Evolutionary conservation across 805 yeast species (phyloP).

Genomic region (Starmerella bombi): DNA sequence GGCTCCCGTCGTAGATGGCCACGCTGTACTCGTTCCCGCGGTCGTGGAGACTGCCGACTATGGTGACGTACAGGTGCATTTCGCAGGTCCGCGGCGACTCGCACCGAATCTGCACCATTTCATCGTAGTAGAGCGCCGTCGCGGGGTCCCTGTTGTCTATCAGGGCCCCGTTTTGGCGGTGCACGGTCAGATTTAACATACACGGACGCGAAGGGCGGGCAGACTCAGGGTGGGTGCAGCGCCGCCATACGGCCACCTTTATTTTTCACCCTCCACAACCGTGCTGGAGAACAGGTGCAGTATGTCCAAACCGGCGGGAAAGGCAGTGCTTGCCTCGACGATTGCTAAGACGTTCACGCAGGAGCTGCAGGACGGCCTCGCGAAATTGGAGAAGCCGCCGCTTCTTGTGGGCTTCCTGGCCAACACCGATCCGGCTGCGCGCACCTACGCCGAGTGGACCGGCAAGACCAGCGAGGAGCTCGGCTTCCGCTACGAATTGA

Average conservation of each 20-base stretch:
- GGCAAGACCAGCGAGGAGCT: slow-evolving; percentile 73
- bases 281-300: no score
- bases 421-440: slow-evolving; percentile 88
- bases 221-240: no score
- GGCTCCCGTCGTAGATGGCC: slow-evolving; percentile 14
- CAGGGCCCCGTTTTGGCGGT: slow-evolving; percentile 8
- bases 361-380: slow-evolving; percentile 53
- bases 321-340: slow-evolving; percentile 70
- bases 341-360: slow-evolving; percentile 71
- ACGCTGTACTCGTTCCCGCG: slow-evolving; percentile 11
- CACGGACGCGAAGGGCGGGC: not conserved
- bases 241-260: no score
- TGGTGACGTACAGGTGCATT: slow-evolving; percentile 14
- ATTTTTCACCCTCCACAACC: not conserved
- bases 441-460: slow-evolving; percentile 93
- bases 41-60: slow-evolving; percentile 12
- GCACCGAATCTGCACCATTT: slow-evolving; percentile 6
- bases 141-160: slow-evolving; percentile 1
- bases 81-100: slow-evolving; percentile 8
- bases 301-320: slow-evolving; percentile 20
- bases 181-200: slow-evolving; percentile 11
- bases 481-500: slow-evolving; percentile 74
- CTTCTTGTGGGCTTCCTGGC: slow-evolving; percentile 83
- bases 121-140: slow-evolving; percentile 14
- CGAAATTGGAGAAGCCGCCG: slow-evolving; percentile 45